Base-by-base conservation (phyloP, 768 basidiomycete species). In the Holtermannia corniformis region DNA sequence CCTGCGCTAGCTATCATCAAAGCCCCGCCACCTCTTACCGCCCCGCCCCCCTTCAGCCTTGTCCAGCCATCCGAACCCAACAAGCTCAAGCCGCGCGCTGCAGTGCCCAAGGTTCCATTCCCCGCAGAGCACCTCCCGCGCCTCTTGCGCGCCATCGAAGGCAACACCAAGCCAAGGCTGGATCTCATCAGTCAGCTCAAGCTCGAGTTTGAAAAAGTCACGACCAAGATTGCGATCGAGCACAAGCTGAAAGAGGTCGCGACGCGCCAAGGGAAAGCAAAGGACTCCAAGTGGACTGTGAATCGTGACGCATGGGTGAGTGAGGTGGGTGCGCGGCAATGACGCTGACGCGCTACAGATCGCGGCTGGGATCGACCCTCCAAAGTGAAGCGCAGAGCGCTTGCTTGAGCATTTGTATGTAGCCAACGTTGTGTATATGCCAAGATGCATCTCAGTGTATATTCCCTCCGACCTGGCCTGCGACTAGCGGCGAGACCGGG, bases 221-320 rank as follows among this genome's bases (percentile, higher is more conserved):
- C 66, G 14, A 55, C 63, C 20, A 70, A 70, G 44, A 57, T 51
- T 20, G 68, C 65, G 14, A 70, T 72, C 24, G 67, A 67, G 49
- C 54, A 51, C 13, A 70, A 65, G 53, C 47, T 72, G 26, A 62
- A 60, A 32, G 65, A 67, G 51, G 68, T 70, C 3, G 67, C 71
- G 4, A 51, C 59, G 0, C 58, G 59, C 27, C 60, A 66, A 44
- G 65, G 63, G 2, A 65, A 61, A 46, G 49, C 44, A 3, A 66
- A 63, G 49, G 63, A 63, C 27, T 59, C 53, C 27, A 51, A 48
- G 20, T 72, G 71, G 71, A 63, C 48, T 32, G 63, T 72, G 16
- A 58, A 57, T 24, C 50, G 56, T n/a, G 65, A 61, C 42, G 68
- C 67, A 41, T 72, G 71, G 71, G 68, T 69, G 50, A 69, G 70